Evolutionary conservation across 129 eudicot species (phyloP), one percentile per base, ranked within the genome.

Genomic region (Centrapalus pauciflorus): DNA sequence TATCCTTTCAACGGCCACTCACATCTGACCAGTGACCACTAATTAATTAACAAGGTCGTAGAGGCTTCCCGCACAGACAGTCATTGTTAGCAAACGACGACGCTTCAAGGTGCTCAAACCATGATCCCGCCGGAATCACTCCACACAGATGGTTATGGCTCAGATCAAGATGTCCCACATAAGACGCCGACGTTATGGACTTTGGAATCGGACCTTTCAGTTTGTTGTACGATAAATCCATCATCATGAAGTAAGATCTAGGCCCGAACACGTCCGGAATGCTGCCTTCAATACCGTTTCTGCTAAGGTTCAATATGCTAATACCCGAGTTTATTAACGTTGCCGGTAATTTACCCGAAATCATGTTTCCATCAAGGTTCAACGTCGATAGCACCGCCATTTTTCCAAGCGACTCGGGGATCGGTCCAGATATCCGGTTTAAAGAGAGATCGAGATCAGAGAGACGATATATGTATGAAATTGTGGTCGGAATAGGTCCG

Each of bases 101-200:
- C 58, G 84, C 90, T 63, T 85, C 96, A 13, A 89, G 96, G 66
- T 83, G 96, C 57, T 90, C 91, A 51, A 81, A 87, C 62, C 89
- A 88, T 24, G 87, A 40, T 20, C 85, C 95, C 1, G 62, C 72
- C 46, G 97, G 97, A 52, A 90, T 90, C 50, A 74, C 76, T 21
- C 97, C 97, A 57, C 97, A 90, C 25, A 90, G 81, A 32, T 78
- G 89, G 43, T 93, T 93, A 55, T 93, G 90, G 73, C 96, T 89
- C 38, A 93, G 59, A 69, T 92, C 98, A 13, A 92, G 65, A 49
- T 92, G 96, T 4, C 99, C 99, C 33, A 93, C 57, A 26, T 49
- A 93, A 0, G 90, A 29, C 10, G 92, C 99, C 23, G 73, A 61
- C 14, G 83, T 27, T 6, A 89, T 86, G 17, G 95, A 82, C 72